Evolutionary conservation across 768 basidiomycete genomes (phyloP).

Genomic region (Termitomyces sp.): DNA sequence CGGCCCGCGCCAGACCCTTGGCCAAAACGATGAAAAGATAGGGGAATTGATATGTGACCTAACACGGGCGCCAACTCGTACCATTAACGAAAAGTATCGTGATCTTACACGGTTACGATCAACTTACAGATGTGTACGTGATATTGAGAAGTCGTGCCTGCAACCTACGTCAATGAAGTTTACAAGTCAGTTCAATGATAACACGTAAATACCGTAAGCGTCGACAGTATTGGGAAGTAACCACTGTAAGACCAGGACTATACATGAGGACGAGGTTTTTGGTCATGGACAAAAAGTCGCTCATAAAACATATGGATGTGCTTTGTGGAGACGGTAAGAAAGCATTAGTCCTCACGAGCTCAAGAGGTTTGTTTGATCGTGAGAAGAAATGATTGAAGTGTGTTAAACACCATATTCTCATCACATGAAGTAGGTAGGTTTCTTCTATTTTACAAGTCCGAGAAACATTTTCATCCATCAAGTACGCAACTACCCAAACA

Average conservation of each 20-base stretch:
- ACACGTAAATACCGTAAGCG: not conserved
- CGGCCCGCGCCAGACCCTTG: not conserved
- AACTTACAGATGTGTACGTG: not conserved
- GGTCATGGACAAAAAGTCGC: too few relatives aligned
- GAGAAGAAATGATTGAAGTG: not conserved
- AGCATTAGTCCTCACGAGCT: not conserved
- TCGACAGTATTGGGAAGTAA: not conserved
- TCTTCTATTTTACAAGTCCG: not conserved
- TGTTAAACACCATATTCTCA: not conserved
- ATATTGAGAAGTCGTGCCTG: not conserved
- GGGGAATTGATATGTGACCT: not conserved
- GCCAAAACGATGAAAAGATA: not conserved
- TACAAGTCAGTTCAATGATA: not conserved
- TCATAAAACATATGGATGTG: too few relatives aligned
- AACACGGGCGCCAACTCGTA: not conserved
- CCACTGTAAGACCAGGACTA: too few relatives aligned
- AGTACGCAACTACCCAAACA: not conserved
- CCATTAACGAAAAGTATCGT: not conserved
- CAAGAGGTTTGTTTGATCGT: not conserved
- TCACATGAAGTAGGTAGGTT: not conserved
- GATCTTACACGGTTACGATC: not conserved
- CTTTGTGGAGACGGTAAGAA: too few relatives aligned
- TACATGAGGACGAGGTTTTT: too few relatives aligned
- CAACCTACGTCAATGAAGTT: not conserved
- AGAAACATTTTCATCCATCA: not conserved